Base-by-base conservation (phyloP, 73 alveolate species). In the Paramecium sonneborni region DNA sequence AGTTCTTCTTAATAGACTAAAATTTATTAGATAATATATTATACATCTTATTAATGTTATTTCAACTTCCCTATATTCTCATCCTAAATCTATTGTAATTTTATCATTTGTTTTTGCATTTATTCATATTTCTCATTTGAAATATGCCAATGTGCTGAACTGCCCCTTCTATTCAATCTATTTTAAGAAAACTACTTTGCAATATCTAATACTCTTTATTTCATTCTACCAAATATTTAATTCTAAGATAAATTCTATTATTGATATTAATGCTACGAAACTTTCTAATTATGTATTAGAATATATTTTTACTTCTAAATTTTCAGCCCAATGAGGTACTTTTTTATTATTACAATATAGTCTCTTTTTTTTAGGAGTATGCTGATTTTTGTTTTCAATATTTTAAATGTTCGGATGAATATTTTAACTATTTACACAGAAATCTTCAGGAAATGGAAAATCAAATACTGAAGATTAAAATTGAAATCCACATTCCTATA, bases 321-420 rank as follows among this genome's bases (percentile, higher is more conserved):
- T 38, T 72, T 72, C 86, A 12, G 86, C 86, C 86, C 86, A 72
- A 72, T 37, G 86, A 35, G 86, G 86, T n/a, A 72, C 57, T 32
- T 72, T 72, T 18, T 72, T 72, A 37, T 37, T 72, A 38, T 72
- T 72, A 72, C 86, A 72, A 72, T 34, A 72, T 0, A 72, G 34
- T 72, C 86, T 30, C n/a, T 30, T 30, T 24, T 72, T 72, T 34
- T 72, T 72, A 0, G 86, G 86, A 0, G 86, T 72, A 20, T 34
- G 44, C 26, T 72, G 35, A 37, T 34, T 72, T 34, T 72, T 38
- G 20, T 72, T 21, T 52, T 52, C 68, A n/a, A 52, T 52, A 52
- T 52, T 52, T 52, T 52, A 52, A 15, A 52, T 52, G 14, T 52
- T 52, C 0, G 68, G 6, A 18, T 52, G 68, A 9, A 30, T 62